Conservation (phyloP, 106 monocot species). For the Dendrobium nobile region DNA sequence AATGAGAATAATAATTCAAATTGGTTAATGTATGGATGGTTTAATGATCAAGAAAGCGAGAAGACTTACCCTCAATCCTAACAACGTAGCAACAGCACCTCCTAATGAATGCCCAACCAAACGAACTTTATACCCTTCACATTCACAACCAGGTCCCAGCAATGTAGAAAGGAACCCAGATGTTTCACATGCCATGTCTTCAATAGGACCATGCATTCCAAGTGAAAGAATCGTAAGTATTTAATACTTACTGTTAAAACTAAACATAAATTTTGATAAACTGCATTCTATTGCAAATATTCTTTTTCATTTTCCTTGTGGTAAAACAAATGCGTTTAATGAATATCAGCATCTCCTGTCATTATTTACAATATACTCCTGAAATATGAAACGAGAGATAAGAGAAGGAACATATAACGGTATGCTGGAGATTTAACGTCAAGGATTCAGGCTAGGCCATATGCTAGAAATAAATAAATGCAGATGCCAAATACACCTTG, state of each 20-base stretch:
- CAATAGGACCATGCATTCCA: conserved; percentile 5
- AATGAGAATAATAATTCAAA: background rate
- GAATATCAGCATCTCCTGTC: too few species aligned
- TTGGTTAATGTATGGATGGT: background rate
- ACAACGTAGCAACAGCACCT: conserved; percentile 75
- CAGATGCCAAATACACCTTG: too few species aligned
- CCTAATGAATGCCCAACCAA: conserved; percentile 96
- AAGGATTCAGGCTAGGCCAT: too few species aligned
- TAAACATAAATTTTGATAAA: background rate
- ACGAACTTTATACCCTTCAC: conserved; percentile 70
- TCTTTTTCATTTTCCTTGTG: background rate
- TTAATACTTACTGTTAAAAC: background rate
- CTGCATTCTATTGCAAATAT: background rate
- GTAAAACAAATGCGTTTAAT: too few species aligned
- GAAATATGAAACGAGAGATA: too few species aligned
- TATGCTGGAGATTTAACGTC: too few species aligned
- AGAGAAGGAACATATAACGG: too few species aligned
- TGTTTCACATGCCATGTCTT: conserved; percentile 19
- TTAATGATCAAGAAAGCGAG: background rate
- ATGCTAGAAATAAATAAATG: too few species aligned
- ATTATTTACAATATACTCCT: too few species aligned
- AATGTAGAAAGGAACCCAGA: conserved; percentile 80
- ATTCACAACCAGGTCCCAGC: conserved; percentile 70
- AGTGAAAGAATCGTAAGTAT: background rate
- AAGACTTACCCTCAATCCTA: conserved; percentile 74